Evolutionary conservation across 495 filamentous ascomycete species (phyloP).

Genomic region (Penicillium roqueforti): DNA sequence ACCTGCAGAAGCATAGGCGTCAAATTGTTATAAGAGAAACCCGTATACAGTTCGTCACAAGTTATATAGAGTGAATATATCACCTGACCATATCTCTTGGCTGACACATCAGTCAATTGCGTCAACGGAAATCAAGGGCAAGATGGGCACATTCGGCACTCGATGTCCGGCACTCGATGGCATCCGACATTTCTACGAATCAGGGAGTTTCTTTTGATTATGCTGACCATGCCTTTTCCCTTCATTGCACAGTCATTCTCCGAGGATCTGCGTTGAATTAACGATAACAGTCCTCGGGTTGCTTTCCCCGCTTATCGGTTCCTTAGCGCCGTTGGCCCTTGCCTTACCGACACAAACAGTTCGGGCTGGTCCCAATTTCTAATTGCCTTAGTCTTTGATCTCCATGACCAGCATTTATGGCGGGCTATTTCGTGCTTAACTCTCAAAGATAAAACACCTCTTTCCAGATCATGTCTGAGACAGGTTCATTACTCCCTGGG

Average conservation of each 20-base stretch:
- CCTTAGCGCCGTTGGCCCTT: constrained; percentile 11
- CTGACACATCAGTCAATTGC: not conserved
- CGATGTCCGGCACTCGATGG: no score
- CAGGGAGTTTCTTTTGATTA: not conserved
- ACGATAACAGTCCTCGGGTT: not conserved
- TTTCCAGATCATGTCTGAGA: constrained; percentile 27
- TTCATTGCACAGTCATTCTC: not conserved
- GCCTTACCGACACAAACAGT: constrained; percentile 10
- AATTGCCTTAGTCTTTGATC: not conserved
- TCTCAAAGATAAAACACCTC: not conserved
- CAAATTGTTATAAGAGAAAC: no score
- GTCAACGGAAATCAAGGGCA: not conserved
- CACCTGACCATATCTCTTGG: no score
- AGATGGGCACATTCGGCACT: no score
- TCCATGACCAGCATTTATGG: constrained; percentile 1
- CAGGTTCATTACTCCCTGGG: constrained; percentile 19
- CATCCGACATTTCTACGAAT: not conserved
- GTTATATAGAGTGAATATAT: no score
- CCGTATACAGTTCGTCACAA: no score
- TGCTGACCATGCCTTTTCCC: not conserved
- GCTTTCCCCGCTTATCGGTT: constrained; percentile 8
- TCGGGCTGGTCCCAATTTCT: not conserved
- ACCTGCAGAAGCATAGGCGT: no score
- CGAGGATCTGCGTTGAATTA: not conserved
- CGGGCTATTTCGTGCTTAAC: not conserved